These are phyloP conservation scores for Fusarium abutilonis DNA, from an alignment of 2,329 filamentous ascomycete species.

Conservation along the genomic window DNA sequence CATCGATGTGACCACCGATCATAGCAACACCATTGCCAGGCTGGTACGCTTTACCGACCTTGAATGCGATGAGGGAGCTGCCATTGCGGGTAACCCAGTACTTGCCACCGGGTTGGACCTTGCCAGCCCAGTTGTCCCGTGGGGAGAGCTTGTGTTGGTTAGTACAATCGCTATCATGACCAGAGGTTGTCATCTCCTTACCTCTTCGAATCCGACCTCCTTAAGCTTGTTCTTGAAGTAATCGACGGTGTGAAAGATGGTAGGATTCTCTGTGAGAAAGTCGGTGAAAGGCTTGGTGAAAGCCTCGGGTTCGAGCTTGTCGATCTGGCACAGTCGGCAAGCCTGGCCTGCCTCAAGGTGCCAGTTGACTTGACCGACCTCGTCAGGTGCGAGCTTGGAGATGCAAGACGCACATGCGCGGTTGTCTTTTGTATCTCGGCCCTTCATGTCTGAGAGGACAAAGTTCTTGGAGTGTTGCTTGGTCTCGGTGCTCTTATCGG, in stretches of 20 bases:
- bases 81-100: conserved; percentile 91
- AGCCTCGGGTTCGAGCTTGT: conserved; percentile 63
- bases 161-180: conserved; percentile 12
- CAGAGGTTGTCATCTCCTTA: conserved; percentile 49
- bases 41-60: conserved; percentile 81
- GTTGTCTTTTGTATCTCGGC: conserved; percentile 48
- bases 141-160: conserved; percentile 69
- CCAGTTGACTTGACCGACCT: conserved; percentile 49
- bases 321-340: conserved; percentile 53
- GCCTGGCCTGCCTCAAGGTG: conserved; percentile 36
- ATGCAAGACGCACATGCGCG: conserved; percentile 54
- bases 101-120: conserved; percentile 81
- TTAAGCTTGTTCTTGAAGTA: conserved; percentile 79
- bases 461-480: conserved; percentile 56
- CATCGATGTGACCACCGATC: conserved; percentile 92
- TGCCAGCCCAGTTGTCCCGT: conserved; percentile 78
- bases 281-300: conserved; percentile 87
- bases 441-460: conserved; percentile 56
- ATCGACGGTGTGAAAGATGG: conserved; percentile 88
- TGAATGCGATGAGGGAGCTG: conserved; percentile 85
- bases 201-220: conserved; percentile 76
- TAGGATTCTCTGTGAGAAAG: conserved; percentile 90
- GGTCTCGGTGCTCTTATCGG: conserved; percentile 29
- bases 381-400: conserved; percentile 45
- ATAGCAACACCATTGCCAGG: conserved; percentile 88